Evolutionary conservation across 768 basidiomycete species (phyloP).

Genomic region (Boletellus ananiceps): DNA sequence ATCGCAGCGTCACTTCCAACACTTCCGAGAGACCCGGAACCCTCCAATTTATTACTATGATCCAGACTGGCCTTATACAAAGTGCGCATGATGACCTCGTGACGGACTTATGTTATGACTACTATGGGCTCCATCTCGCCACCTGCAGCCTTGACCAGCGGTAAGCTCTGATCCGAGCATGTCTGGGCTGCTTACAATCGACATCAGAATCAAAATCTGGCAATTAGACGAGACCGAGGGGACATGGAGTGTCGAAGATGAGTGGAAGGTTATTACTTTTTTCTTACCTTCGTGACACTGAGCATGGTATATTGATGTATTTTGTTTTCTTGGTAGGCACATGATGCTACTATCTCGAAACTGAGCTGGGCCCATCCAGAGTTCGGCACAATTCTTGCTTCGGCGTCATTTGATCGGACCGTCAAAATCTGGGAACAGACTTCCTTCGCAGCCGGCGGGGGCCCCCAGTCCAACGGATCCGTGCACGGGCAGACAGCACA

Average conservation of each 20-base stretch:
- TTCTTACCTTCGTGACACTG: neutral
- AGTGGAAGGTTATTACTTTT: constrained; percentile 75
- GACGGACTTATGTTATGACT: constrained; percentile 86
- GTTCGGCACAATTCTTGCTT: constrained; percentile 84
- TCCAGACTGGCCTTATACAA: constrained; percentile 75
- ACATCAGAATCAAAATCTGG: constrained; percentile 76
- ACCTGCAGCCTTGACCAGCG: constrained; percentile 82
- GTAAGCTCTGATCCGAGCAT: constrained; percentile 34
- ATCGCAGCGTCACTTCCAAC: neutral
- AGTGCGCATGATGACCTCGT: constrained; percentile 78
- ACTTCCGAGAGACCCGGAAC: too few relatives aligned
- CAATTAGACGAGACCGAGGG: constrained; percentile 66
- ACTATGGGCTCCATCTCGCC: constrained; percentile 78
- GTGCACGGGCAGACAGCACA: constrained; percentile 9
- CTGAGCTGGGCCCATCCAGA: constrained; percentile 91
- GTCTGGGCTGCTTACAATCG: constrained; percentile 10
- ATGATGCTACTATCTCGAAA: constrained; percentile 84
- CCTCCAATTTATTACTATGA: constrained; percentile 39
- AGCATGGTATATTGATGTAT: neutral
- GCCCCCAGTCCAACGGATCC: constrained; percentile 24
- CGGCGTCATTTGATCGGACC: constrained; percentile 84
- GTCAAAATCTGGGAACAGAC: constrained; percentile 90
- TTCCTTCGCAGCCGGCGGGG: constrained; percentile 26
- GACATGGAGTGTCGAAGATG: constrained; percentile 74
- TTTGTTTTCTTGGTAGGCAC: constrained; percentile 57